Conservation (phyloP, 140 eudicot genomes). For the Stevia rebaudiana region DNA sequence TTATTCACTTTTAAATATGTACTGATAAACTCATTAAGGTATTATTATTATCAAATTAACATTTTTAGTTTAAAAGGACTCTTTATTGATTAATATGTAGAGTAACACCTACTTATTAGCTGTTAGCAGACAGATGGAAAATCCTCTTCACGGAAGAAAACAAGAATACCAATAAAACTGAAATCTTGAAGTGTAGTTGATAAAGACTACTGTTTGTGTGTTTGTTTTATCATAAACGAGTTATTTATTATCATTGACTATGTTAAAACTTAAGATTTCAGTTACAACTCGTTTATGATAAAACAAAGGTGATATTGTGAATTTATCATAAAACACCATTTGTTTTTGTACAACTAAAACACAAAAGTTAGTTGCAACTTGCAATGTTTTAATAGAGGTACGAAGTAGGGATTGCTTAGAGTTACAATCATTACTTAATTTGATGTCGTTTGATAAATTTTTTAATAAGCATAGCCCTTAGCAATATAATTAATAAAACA, state of each 20-base stretch:
- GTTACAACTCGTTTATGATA: too few species aligned
- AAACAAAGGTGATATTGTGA: too few species aligned
- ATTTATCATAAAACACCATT: not conserved
- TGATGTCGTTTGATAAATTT: not conserved
- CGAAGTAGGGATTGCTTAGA: not conserved
- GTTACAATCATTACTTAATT: not conserved
- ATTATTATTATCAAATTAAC: not conserved
- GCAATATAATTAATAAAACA: not conserved
- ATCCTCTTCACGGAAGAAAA: not conserved
- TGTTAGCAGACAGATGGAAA: not conserved
- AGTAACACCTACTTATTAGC: not conserved
- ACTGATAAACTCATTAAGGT: not conserved
- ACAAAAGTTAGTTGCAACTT: conserved; percentile 4
- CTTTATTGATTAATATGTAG: not conserved
- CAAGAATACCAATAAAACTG: not conserved
- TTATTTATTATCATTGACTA: not conserved
- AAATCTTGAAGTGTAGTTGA: not conserved
- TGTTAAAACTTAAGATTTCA: not conserved
- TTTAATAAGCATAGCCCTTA: not conserved
- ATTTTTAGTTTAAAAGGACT: not conserved
- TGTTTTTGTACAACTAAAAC: not conserved
- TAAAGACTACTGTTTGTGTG: not conserved
- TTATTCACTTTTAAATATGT: not conserved
- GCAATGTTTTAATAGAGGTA: not conserved
- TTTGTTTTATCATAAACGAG: not conserved